Evolutionary conservation across 2,329 filamentous ascomycete genomes (phyloP).

Genomic region (Thermothelomyces thermophilus): DNA sequence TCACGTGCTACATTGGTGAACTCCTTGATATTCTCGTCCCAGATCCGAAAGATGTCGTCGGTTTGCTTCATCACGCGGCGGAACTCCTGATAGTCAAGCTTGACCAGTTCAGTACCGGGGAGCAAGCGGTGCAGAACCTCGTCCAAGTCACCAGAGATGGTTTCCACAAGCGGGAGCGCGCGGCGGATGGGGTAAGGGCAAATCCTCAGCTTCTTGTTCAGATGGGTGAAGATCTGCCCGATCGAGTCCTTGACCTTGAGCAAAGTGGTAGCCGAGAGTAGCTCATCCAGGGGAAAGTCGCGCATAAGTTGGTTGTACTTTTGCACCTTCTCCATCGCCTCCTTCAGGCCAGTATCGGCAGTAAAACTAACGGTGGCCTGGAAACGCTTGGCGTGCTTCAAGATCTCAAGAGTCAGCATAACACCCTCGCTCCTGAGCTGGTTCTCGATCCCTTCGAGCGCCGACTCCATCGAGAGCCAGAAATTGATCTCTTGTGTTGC

Average conservation of each 20-base stretch:
- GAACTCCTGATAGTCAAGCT: constrained; percentile 89
- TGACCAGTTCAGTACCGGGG: constrained; percentile 79
- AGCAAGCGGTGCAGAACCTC: constrained; percentile 78
- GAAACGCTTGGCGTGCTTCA: constrained; percentile 96
- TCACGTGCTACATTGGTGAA: constrained; percentile 97
- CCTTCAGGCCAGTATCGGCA: constrained; percentile 91
- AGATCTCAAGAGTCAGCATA: constrained; percentile 81
- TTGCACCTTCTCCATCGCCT: constrained; percentile 91
- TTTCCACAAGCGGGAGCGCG: constrained; percentile 89
- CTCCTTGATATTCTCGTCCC: constrained; percentile 95
- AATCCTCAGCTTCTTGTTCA: constrained; percentile 97
- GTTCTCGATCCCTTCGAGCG: constrained; percentile 82
- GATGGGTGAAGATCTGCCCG: constrained; percentile 80
- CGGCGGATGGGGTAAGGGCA: constrained; percentile 91
- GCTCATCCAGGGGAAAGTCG: constrained; percentile 91
- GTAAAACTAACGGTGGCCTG: constrained; percentile 96
- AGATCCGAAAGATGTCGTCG: constrained; percentile 79
- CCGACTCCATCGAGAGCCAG: constrained; percentile 95
- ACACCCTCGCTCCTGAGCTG: constrained; percentile 88
- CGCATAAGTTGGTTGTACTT: constrained; percentile 99
- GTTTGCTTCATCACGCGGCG: constrained; percentile 75
- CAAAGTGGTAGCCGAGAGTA: constrained; percentile 85
- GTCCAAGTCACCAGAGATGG: constrained; percentile 90
- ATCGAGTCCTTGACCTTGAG: constrained; percentile 85
- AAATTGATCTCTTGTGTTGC: constrained; percentile 98